These are phyloP conservation scores for Boletus coccyginus DNA, from an alignment of 768 basidiomycete species.

Conservation along the genomic window DNA sequence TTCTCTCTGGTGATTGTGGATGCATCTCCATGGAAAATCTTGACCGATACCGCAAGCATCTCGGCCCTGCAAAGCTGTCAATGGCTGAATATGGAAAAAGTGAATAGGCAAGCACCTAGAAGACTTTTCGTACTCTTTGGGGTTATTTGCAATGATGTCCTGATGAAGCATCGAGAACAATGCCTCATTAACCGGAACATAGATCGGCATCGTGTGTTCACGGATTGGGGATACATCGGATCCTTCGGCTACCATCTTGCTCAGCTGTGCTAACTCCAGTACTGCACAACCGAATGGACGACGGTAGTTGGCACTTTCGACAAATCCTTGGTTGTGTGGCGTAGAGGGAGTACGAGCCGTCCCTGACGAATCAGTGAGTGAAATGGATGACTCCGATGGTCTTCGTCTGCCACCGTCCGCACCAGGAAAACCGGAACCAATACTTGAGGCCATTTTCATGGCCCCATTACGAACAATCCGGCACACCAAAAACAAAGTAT, in stretches of 20 bases:
- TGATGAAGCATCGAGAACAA: constrained; percentile 94
- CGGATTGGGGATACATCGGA: constrained; percentile 59
- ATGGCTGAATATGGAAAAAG: not conserved
- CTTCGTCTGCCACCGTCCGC: constrained; percentile 44
- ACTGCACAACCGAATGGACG: constrained; percentile 97
- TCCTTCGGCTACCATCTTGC: constrained; percentile 63
- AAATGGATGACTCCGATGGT: constrained; percentile 50
- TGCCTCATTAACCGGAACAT: constrained; percentile 75
- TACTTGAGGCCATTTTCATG: constrained; percentile 65
- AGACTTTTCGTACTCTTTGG: constrained; percentile 80
- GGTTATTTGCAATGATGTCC: constrained; percentile 81
- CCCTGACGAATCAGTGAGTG: constrained; percentile 35
- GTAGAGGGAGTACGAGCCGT: constrained; percentile 9
- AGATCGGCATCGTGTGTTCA: constrained; percentile 89
- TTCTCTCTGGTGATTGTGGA: constrained; percentile 77
- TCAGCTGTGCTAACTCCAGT: constrained; percentile 76
- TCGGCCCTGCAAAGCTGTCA: constrained; percentile 61
- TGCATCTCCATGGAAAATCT: constrained; percentile 83
- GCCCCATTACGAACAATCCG: constrained; percentile 86
- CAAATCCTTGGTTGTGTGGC: constrained; percentile 26
- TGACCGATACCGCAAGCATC: constrained; percentile 77
- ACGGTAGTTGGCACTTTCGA: constrained; percentile 56
- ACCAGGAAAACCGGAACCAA: constrained; percentile 45
- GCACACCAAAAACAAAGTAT: constrained; percentile 87
- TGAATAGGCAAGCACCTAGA: constrained; percentile 51